Conservation (phyloP, 2,329 filamentous ascomycete species). For the Blastomyces percursus region DNA sequence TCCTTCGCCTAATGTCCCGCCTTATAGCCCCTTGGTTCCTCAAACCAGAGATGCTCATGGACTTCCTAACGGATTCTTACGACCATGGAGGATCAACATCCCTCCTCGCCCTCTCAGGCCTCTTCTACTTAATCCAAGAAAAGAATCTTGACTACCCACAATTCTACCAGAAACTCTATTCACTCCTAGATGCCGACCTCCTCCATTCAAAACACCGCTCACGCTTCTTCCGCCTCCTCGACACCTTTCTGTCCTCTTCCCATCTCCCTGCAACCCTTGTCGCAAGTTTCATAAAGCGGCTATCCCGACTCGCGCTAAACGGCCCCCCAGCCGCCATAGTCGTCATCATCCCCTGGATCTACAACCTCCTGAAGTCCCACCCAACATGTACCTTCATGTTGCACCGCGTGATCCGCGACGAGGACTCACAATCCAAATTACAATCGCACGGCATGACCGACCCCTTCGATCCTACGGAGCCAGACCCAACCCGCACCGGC, state of each 20-base stretch:
- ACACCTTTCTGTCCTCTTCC: slow-evolving; percentile 80
- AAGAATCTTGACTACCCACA: slow-evolving; percentile 92
- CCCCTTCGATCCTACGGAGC: slow-evolving; percentile 63
- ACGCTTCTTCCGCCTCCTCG: slow-evolving; percentile 81
- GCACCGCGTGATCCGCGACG: slow-evolving; percentile 55
- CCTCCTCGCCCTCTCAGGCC: slow-evolving; percentile 75
- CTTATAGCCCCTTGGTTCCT: slow-evolving; percentile 82
- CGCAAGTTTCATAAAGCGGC: slow-evolving; percentile 91
- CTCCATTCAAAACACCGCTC: slow-evolving; percentile 92
- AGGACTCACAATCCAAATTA: slow-evolving; percentile 47
- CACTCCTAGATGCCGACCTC: slow-evolving; percentile 71
- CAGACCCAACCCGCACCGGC: slow-evolving; percentile 70
- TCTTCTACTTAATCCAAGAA: slow-evolving; percentile 89
- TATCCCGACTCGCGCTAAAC: slow-evolving; percentile 72
- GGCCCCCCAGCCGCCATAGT: slow-evolving; percentile 86
- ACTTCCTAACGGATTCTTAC: slow-evolving; percentile 94
- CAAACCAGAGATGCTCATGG: slow-evolving; percentile 80
- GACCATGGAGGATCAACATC: slow-evolving; percentile 76
- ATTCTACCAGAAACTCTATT: slow-evolving; percentile 92
- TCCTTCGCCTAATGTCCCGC: slow-evolving; percentile 63
- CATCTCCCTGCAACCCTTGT: slow-evolving; percentile 86
- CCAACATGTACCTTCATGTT: slow-evolving; percentile 93
- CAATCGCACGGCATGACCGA: slow-evolving; percentile 57
- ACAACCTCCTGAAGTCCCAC: slow-evolving; percentile 85
- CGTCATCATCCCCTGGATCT: slow-evolving; percentile 80